phyloP scores from a whole-genome alignment of 805 yeast genomes.

The Wickerhamomyces xylosicus region DNA sequence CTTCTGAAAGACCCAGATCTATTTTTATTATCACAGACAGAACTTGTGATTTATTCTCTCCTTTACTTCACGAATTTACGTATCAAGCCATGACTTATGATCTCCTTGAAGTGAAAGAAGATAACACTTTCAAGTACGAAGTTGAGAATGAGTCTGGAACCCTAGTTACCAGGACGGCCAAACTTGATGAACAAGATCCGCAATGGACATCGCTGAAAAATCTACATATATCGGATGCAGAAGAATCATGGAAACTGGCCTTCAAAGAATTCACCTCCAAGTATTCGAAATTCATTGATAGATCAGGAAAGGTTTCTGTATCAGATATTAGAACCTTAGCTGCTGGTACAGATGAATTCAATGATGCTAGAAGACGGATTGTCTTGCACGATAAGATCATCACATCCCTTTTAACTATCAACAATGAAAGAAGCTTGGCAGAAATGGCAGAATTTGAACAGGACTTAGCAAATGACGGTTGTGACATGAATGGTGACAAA shows the following conservation, averaged over 20 bases:
- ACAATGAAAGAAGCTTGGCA: slow-evolving; percentile 48
- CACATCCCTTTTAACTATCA: slow-evolving; percentile 53
- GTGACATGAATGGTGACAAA: slow-evolving; percentile 55
- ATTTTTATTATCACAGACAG: slow-evolving; percentile 74
- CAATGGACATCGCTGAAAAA: slow-evolving; percentile 69
- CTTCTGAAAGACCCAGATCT: slow-evolving; percentile 53
- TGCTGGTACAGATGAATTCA: slow-evolving; percentile 58
- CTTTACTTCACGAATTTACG: slow-evolving; percentile 79
- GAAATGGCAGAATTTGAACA: slow-evolving; percentile 83
- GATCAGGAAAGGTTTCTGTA: slow-evolving; percentile 52
- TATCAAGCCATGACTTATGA: slow-evolving; percentile 93
- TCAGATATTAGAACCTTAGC: slow-evolving; percentile 69
- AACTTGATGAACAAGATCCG: slow-evolving; percentile 49
- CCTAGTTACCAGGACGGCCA: slow-evolving; percentile 33
- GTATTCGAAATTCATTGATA: slow-evolving; percentile 67
- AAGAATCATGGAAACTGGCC: slow-evolving; percentile 46
- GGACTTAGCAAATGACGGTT: slow-evolving; percentile 63
- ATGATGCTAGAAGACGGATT: slow-evolving; percentile 52
- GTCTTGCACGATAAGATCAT: slow-evolving; percentile 50
- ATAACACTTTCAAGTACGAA: slow-evolving; percentile 39
- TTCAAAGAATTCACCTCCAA: slow-evolving; percentile 58
- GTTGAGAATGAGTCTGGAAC: slow-evolving; percentile 45
- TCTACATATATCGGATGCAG: slow-evolving; percentile 65
- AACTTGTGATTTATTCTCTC: slow-evolving; percentile 72
- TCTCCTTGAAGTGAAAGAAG: slow-evolving; percentile 32